Evolutionary conservation across 768 basidiomycete genomes (phyloP), one percentile per base, ranked within the genome.

Genomic region (Phanerodontia chrysosporium): DNA sequence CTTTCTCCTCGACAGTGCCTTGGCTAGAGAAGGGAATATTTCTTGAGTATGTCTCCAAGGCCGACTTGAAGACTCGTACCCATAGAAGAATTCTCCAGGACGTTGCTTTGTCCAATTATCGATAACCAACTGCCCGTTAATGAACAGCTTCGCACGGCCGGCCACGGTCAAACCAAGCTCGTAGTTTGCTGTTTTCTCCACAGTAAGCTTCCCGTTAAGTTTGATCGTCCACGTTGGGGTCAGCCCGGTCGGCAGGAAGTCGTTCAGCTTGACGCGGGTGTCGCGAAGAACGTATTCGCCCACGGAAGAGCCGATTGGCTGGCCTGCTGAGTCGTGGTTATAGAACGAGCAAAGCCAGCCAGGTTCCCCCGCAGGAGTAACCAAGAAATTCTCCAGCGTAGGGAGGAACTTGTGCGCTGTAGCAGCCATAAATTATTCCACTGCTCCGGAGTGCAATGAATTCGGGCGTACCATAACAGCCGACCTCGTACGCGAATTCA

Each of bases 21-120:
- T 86, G 83, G 1, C 82, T 83, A 55, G 18, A 28, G 25, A 25
- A 8, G 3, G n/a, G 1, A 21, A 2, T 14, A 30, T 48, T n/a
- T n/a, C n/a, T n/a, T n/a, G 14, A 54, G 39, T 0, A 58, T 45
- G 35, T 27, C 44, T 30, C 30, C 30, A 6, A 24, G 39, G 16
- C 29, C 3, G 35, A 35, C 16, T 7, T 27, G 10, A 13, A 13
- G 24, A 27, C 6, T 68, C 78, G n/a, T 59, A 81, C 79, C 83
- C 84, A 62, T 87, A 87, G 71, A 86, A 87, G 73, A 86, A 84
- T 61, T 87, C 86, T 0, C 87, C 85, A 0, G 81, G 82, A 2
- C 77, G 77, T 69, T 88, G 86, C 62, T 82, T 81, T 9, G 83
- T 85, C 80, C 86, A 87, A 66, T 89, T 89, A 66, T 90, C 87